phyloP scores from a whole-genome alignment of 2,329 filamentous ascomycete genomes.

The Claviceps pazoutovae region DNA sequence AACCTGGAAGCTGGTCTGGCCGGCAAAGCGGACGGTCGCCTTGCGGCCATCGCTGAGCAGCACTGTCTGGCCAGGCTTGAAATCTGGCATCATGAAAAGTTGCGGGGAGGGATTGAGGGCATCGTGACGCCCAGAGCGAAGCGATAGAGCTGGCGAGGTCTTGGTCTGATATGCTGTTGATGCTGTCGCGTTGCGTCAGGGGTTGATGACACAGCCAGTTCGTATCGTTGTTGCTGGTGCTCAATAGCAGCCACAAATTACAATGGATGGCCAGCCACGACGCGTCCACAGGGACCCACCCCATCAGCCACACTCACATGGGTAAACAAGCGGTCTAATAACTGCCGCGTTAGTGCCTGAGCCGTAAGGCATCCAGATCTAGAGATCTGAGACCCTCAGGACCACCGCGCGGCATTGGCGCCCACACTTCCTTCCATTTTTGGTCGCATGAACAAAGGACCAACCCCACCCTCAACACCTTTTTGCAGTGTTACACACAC shows the following conservation, averaged over 20 bases:
- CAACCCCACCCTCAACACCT: not conserved
- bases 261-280: too few relatives aligned
- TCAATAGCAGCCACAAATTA: too few relatives aligned
- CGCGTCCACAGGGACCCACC: too few relatives aligned
- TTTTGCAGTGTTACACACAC: not conserved
- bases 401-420: not conserved
- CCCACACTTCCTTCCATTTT: not conserved
- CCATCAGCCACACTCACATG: too few relatives aligned
- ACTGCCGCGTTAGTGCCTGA: not conserved
- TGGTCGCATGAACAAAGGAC: not conserved
- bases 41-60: conserved; percentile 65
- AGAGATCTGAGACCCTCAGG: not conserved
- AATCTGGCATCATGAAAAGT: conserved; percentile 37
- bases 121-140: conserved; percentile 15
- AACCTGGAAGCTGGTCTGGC: conserved; percentile 62
- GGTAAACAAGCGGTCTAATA: too few relatives aligned
- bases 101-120: conserved; percentile 13
- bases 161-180: not conserved
- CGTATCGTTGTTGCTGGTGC: not conserved
- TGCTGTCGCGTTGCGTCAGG: conserved; percentile 1
- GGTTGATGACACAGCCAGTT: not conserved
- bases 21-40: conserved; percentile 69
- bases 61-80: conserved; percentile 58
- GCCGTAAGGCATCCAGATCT: not conserved
- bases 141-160: not conserved